Percentiles rank a stretch among this genome's conserved stretches.
Evolutionary conservation across 2,329 filamentous ascomycete species (phyloP).

Genomic region (Cytospora piceicola): DNA sequence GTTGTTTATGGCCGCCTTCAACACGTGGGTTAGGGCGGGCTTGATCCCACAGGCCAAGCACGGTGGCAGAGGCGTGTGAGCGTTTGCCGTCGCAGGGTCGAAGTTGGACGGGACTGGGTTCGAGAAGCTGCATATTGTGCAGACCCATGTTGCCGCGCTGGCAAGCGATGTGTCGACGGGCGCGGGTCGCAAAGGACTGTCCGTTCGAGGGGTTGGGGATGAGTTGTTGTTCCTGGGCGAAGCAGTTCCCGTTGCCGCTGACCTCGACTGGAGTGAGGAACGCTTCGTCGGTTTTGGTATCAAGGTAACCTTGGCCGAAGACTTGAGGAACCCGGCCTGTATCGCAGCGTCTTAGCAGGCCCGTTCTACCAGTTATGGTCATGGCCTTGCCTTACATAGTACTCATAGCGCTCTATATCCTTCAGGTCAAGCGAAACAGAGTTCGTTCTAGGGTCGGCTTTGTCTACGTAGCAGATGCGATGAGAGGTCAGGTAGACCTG

Average conservation of each 20-base stretch:
- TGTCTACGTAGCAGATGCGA: conserved; percentile 92
- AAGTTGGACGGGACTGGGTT: conserved; percentile 94
- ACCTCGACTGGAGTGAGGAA: conserved; percentile 59
- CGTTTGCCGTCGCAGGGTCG: conserved; percentile 78
- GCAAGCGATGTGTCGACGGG: conserved; percentile 51
- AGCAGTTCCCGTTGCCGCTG: conserved; percentile 50
- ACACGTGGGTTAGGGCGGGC: conserved; percentile 76
- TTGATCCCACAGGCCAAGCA: conserved; percentile 95
- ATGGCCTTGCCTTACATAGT: conserved; percentile 64
- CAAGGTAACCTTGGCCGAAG: conserved; percentile 89
- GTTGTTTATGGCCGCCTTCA: conserved; percentile 84
- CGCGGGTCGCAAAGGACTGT: conserved; percentile 48
- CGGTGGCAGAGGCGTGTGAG: conserved; percentile 79
- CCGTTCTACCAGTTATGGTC: not conserved
- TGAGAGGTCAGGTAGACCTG: conserved; percentile 97
- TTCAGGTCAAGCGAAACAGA: conserved; percentile 87
- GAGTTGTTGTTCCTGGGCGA: conserved; percentile 50
- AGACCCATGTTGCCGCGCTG: conserved; percentile 84
- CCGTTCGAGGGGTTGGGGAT: conserved; percentile 51
- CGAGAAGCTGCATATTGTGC: conserved; percentile 92
- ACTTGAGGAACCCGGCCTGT: conserved; percentile 89
- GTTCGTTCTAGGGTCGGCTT: conserved; percentile 79
- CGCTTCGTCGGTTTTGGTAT: conserved; percentile 79
- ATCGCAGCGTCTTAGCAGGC: conserved; percentile 33
- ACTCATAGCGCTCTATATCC: conserved; percentile 87